Evolutionary conservation across 1,139 yeast genomes (phyloP).

Genomic region (Sugiyamaella japonica): DNA sequence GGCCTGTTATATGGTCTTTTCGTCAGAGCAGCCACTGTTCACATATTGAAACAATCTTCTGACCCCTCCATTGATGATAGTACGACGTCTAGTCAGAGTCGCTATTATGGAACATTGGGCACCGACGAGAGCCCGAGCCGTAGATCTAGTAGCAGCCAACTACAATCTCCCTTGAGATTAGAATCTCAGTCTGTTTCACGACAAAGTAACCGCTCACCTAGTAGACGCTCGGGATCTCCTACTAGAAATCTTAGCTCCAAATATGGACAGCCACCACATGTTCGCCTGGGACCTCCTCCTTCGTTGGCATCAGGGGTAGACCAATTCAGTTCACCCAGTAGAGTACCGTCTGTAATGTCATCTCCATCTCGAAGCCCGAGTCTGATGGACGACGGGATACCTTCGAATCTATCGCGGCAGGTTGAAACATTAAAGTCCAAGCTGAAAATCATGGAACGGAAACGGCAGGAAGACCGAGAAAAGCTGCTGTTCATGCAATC

Average conservation of each 20-base stretch:
- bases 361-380: slow-evolving; percentile 11
- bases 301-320: slow-evolving; percentile 3
- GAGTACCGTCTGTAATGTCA: slow-evolving; percentile 2
- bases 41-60: slow-evolving; percentile 4
- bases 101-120: slow-evolving; percentile 2
- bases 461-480: slow-evolving; percentile 37
- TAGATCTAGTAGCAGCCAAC: not conserved
- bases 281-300: not conserved
- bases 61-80: not conserved
- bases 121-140: not conserved
- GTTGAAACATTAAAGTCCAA: slow-evolving; percentile 36
- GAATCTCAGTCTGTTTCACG: slow-evolving; percentile 8
- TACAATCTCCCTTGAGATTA: not conserved
- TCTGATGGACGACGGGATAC: slow-evolving; percentile 8
- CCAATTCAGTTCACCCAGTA: slow-evolving; percentile 5
- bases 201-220: not conserved
- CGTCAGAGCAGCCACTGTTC: slow-evolving; percentile 33
- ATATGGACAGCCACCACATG: not conserved
- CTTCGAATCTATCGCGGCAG: slow-evolving; percentile 27
- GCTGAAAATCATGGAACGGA: slow-evolving; percentile 36
- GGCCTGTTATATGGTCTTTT: slow-evolving; percentile 50
- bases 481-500: slow-evolving; percentile 29
- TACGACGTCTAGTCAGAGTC: not conserved
- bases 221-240: slow-evolving; percentile 3
- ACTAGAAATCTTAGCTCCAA: not conserved